Base-by-base conservation (phyloP, 1,284 basidiomycete species). In the Sphaerobolus stellatus region DNA sequence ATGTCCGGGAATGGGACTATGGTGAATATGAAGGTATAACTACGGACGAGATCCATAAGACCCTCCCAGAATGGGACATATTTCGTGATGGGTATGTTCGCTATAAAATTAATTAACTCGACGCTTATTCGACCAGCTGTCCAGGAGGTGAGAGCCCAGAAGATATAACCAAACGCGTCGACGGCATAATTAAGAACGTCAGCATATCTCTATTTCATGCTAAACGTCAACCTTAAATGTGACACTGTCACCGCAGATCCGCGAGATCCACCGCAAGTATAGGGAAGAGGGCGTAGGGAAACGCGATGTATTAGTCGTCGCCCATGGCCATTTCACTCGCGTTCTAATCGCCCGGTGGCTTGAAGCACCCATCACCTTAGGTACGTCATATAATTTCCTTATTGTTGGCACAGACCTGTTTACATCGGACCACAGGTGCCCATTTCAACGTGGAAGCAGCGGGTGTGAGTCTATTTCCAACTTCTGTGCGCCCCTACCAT, bases 1-100 rank as follows among this genome's bases (percentile, higher is more conserved):
- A 83, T 25, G 81, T 81, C 41, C 75, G 82, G 47, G 90, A 95
- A 70, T 95, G 93, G 92, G 88, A 94, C 64, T 95, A 95, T 67
- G 92, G 94, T 25, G 82, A 90, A 9, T 96, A 92, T 65, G 94
- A 97, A 68, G 94, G 94, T 11, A 79, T 93, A 41, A 67, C 81
- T 40, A 78, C 86, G 16, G 72, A 80, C 27, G 89, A 95, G 63
- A 96, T 96, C 62, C 75, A 84, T 58, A 76, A 79, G 52, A 76
- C 71, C 43, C 80, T 84, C 56, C 81, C 88, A 1, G 75, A 69
- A 28, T 96, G 92, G 92, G 67, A 68, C 27, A 93, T 95, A 63
- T 96, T 91, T 90, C 76, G 70, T 38, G 88, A 94, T 64, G 92
- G 90, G 84, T 87, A 66, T 50, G 76, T 70, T 20, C 9, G 41